Conservation (phyloP, 2,329 filamentous ascomycete genomes). For the Arthrobotrys entomopaga region DNA sequence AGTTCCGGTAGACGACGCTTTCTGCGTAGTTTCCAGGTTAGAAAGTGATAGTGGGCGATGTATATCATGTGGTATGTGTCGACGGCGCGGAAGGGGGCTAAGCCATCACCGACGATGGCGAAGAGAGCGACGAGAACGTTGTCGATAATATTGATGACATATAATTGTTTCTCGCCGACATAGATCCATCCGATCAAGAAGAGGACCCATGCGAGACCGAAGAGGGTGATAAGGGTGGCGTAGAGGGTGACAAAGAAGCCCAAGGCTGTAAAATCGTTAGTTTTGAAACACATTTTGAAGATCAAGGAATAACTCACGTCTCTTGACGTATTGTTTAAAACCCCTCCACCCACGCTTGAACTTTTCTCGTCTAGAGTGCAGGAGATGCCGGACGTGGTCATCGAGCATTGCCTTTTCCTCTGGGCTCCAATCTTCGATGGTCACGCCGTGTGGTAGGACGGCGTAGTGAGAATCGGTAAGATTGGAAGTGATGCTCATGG, state of each 20-base stretch:
- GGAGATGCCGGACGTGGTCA: slow-evolving; percentile 86
- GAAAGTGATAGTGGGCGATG: slow-evolving; percentile 76
- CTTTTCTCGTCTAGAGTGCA: slow-evolving; percentile 81
- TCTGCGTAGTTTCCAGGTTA: slow-evolving; percentile 73
- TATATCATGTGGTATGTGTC: slow-evolving; percentile 91
- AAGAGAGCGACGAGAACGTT: slow-evolving; percentile 77
- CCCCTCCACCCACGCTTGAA: slow-evolving; percentile 83
- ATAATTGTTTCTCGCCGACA: slow-evolving; percentile 76
- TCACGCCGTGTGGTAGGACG: slow-evolving; percentile 78
- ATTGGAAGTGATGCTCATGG: slow-evolving; percentile 73
- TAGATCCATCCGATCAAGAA: slow-evolving; percentile 92
- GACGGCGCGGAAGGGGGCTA: slow-evolving; percentile 78
- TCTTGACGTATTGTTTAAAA: slow-evolving; percentile 80
- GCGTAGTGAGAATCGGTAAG: slow-evolving; percentile 79
- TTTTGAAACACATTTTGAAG: neutral
- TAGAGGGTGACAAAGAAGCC: slow-evolving; percentile 87
- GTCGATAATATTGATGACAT: slow-evolving; percentile 76
- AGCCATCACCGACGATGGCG: slow-evolving; percentile 75
- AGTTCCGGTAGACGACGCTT: slow-evolving; percentile 72
- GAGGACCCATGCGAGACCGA: slow-evolving; percentile 88
- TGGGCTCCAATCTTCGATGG: slow-evolving; percentile 77
- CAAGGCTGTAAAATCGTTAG: slow-evolving; percentile 67
- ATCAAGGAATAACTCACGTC: slow-evolving; percentile 66
- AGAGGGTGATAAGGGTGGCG: slow-evolving; percentile 81
- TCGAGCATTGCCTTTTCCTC: slow-evolving; percentile 81